A percentile compares a stretch with the other conserved stretches of the same genome.
phyloP scores from a whole-genome alignment of 179 eudicot species.

The Dionaea muscipula region DNA sequence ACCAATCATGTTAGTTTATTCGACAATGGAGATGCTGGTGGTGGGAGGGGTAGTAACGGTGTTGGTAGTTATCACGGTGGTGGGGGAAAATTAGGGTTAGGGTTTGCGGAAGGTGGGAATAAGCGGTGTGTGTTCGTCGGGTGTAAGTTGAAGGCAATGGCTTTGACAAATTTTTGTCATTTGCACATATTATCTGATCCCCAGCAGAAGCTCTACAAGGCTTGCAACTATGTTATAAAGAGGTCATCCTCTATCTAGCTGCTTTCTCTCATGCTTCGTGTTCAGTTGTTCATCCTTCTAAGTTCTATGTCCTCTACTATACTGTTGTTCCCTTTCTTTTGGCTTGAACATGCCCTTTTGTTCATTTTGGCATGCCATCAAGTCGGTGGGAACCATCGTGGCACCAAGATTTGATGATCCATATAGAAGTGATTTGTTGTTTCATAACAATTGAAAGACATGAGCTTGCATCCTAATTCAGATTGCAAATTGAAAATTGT shows the following conservation, averaged over 20 bases:
- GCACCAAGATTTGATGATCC: too few species aligned
- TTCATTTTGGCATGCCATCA: too few species aligned
- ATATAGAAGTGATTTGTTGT: too few species aligned
- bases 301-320: too few species aligned
- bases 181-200: slow-evolving; percentile 46
- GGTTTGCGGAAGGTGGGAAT: slow-evolving; percentile 22
- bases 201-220: slow-evolving; percentile 40
- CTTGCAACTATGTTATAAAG: slow-evolving; percentile 38
- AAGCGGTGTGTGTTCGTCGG: slow-evolving; percentile 28
- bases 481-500: too few species aligned
- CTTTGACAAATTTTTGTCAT: slow-evolving; percentile 38
- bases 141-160: slow-evolving; percentile 47
- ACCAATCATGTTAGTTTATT: slow-evolving; percentile 3
- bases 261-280: too few species aligned
- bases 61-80: background rate
- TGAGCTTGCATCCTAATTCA: too few species aligned
- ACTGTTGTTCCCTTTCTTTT: too few species aligned
- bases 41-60: background rate
- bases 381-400: too few species aligned
- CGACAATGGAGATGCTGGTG: background rate
- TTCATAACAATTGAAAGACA: too few species aligned
- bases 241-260: slow-evolving; percentile 14
- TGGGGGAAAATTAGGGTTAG: slow-evolving; percentile 28
- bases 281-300: too few species aligned
- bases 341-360: too few species aligned